phyloP scores from a whole-genome alignment of 441 rosid species.

The Brassica hybrid region DNA sequence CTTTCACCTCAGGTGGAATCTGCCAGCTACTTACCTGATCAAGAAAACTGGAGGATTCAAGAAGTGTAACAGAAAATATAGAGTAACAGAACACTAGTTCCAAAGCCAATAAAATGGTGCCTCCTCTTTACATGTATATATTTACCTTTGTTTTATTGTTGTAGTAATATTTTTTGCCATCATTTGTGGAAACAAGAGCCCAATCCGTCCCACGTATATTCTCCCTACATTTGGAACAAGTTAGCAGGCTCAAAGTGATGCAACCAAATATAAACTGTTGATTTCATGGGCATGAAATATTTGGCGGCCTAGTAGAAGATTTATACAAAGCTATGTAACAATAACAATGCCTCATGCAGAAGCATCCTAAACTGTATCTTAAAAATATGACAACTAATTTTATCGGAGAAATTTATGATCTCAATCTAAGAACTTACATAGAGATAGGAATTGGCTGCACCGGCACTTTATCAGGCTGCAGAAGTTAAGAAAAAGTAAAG shows the following conservation, averaged over 20 bases:
- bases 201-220: constrained; percentile 85
- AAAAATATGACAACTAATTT: constrained; percentile 7
- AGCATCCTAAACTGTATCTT: constrained; percentile 18
- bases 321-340: constrained; percentile 11
- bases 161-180: constrained; percentile 92
- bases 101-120: constrained; percentile 7
- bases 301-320: constrained; percentile 15
- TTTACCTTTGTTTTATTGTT: constrained; percentile 87
- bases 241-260: constrained; percentile 17
- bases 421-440: constrained; percentile 71
- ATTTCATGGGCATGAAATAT: constrained; percentile 5
- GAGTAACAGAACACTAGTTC: not conserved
- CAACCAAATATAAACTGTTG: constrained; percentile 2
- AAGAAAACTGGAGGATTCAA: constrained; percentile 33
- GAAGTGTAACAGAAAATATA: constrained; percentile 5
- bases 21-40: constrained; percentile 97
- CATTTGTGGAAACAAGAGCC: constrained; percentile 86
- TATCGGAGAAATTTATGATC: constrained; percentile 20
- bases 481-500: constrained; percentile 25
- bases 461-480: constrained; percentile 80
- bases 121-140: constrained; percentile 11
- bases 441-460: constrained; percentile 85
- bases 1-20: constrained; percentile 83
- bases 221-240: constrained; percentile 62
- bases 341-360: not conserved